phyloP scores from a whole-genome alignment of 129 eudicot genomes.

The Lonicera japonica region DNA sequence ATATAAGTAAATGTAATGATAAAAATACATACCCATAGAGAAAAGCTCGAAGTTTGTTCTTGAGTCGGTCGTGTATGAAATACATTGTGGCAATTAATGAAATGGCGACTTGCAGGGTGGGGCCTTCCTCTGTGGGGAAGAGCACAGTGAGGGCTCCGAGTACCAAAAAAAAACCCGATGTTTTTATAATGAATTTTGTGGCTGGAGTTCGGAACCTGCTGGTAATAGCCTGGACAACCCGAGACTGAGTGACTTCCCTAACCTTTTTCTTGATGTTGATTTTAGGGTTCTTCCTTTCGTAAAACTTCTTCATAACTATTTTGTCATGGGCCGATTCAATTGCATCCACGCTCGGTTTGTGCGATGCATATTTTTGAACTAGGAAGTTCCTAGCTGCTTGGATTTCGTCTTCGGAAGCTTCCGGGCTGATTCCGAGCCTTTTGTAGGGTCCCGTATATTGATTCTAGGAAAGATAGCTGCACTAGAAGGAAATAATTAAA shows the following conservation, averaged over 20 bases:
- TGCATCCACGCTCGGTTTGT: conserved; percentile 92
- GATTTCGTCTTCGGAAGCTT: conserved; percentile 93
- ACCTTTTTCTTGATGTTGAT: conserved; percentile 80
- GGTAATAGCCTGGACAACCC: conserved; percentile 63
- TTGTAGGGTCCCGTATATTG: conserved; percentile 86
- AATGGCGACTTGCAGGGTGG: conserved; percentile 88
- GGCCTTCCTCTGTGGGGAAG: conserved; percentile 97
- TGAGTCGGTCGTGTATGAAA: conserved; percentile 76
- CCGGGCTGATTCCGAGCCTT: conserved; percentile 82
- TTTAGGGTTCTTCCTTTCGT: conserved; percentile 69
- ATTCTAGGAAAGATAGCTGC: conserved; percentile 89
- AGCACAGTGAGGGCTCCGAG: conserved; percentile 89
- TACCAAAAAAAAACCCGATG: conserved; percentile 53
- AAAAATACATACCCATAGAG: conserved; percentile 76
- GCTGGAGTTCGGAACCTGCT: conserved; percentile 85
- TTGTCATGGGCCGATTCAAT: conserved; percentile 95
- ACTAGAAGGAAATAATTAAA: conserved; percentile 17
- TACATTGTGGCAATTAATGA: conserved; percentile 63
- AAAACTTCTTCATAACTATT: conserved; percentile 82
- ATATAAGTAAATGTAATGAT: background rate
- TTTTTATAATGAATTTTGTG: conserved; percentile 63
- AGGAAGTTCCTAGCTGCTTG: conserved; percentile 88
- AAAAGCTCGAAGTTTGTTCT: conserved; percentile 70
- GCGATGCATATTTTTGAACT: conserved; percentile 80
- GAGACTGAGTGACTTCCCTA: conserved; percentile 76